Percentiles rank a stretch among this genome's conserved stretches.
These are phyloP conservation scores for Cordyceps militaris DNA, from an alignment of 2,329 filamentous ascomycete genomes.

Conservation along the genomic window DNA sequence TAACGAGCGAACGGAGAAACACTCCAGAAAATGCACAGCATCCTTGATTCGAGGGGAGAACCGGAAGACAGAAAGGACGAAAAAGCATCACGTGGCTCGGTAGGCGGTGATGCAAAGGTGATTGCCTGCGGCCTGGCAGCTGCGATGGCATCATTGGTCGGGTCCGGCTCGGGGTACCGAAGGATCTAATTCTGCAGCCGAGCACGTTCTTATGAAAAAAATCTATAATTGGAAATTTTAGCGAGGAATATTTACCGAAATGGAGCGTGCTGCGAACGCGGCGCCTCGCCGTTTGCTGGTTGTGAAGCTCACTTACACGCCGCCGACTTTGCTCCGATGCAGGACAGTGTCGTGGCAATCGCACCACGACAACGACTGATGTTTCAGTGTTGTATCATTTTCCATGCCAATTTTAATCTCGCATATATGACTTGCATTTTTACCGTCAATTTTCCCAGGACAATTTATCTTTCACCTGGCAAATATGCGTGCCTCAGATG, in stretches of 20 bases:
- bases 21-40: conserved; percentile 3
- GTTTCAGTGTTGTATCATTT: neutral
- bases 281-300: conserved; percentile 6
- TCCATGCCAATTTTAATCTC: neutral
- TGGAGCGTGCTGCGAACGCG: neutral
- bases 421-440: neutral
- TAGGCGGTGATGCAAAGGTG: neutral
- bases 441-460: neutral
- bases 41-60: neutral
- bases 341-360: neutral
- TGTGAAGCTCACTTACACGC: neutral
- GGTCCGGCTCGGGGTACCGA: neutral
- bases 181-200: neutral
- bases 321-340: neutral
- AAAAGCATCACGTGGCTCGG: neutral
- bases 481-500: neutral
- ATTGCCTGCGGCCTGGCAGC: neutral
- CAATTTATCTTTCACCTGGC: neutral
- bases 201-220: neutral
- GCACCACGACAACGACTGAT: neutral
- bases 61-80: neutral
- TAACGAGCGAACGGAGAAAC: conserved; percentile 5
- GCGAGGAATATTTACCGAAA: neutral
- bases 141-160: neutral
- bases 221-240: neutral